Evolutionary conservation across 2,329 filamentous ascomycete genomes (phyloP).

Genomic region (Xylaria multiplex): DNA sequence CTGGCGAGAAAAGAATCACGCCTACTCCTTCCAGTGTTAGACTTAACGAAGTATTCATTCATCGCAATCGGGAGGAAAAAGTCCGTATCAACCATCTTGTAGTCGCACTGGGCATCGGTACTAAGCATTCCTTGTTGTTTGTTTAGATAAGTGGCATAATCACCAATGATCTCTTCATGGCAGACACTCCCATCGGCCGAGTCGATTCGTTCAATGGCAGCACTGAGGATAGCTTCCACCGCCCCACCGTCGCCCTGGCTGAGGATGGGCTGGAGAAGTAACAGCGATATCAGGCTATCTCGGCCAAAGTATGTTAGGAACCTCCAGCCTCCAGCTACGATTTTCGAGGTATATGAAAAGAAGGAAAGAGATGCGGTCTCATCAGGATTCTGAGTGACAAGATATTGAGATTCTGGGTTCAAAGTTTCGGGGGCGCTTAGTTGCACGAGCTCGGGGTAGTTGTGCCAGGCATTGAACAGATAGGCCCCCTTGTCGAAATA

Average conservation of each 20-base stretch:
- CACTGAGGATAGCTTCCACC: slow-evolving; percentile 69
- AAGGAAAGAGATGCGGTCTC: slow-evolving; percentile 67
- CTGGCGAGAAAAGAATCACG: slow-evolving; percentile 52
- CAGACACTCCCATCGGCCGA: slow-evolving; percentile 68
- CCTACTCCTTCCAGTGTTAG: slow-evolving; percentile 53
- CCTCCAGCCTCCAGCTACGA: slow-evolving; percentile 72
- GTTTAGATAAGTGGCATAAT: slow-evolving; percentile 71
- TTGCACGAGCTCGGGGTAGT: slow-evolving; percentile 70
- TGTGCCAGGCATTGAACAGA: slow-evolving; percentile 66
- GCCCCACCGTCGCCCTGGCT: slow-evolving; percentile 64
- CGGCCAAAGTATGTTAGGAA: slow-evolving; percentile 75
- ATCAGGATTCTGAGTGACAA: slow-evolving; percentile 58
- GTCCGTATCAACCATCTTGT: slow-evolving; percentile 72
- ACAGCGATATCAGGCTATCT: slow-evolving; percentile 70
- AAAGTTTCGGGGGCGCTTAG: slow-evolving; percentile 61
- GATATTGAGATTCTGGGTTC: slow-evolving; percentile 55
- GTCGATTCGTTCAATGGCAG: slow-evolving; percentile 70
- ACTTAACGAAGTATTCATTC: slow-evolving; percentile 66
- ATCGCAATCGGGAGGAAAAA: slow-evolving; percentile 69
- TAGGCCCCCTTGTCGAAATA: slow-evolving; percentile 65
- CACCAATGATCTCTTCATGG: slow-evolving; percentile 73
- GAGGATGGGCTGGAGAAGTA: slow-evolving; percentile 67
- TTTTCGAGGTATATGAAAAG: slow-evolving; percentile 70
- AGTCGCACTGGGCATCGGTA: slow-evolving; percentile 64
- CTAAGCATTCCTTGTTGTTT: slow-evolving; percentile 62